phyloP scores from a whole-genome alignment of 108 stramenopile species.

The Cyclostephanos tholiformis region DNA sequence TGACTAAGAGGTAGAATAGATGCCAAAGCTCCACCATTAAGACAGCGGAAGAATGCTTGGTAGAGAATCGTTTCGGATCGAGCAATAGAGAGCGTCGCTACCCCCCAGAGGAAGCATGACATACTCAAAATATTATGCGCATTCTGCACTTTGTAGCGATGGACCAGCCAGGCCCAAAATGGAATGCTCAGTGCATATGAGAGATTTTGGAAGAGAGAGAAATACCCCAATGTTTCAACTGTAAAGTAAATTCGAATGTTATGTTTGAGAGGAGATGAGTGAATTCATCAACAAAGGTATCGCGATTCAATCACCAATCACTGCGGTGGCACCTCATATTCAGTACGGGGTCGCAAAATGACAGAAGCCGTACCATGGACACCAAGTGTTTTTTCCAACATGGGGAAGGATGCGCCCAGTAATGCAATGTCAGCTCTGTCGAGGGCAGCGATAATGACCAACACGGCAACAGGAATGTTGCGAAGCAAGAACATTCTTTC shows the following conservation, averaged over 20 bases:
- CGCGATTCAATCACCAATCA: neutral
- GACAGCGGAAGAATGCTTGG: slow-evolving; percentile 45
- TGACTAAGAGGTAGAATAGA: slow-evolving; percentile 62
- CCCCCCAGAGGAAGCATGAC: slow-evolving; percentile 55
- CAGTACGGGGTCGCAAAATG: no score
- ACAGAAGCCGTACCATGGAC: no score
- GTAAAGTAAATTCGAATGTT: neutral
- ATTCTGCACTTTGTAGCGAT: slow-evolving; percentile 29
- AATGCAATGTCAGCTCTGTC: slow-evolving; percentile 59
- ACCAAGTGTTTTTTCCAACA: slow-evolving; percentile 44
- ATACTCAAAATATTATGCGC: slow-evolving; percentile 30
- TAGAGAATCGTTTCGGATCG: slow-evolving; percentile 21
- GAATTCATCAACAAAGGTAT: slow-evolving; percentile 32
- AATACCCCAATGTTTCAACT: slow-evolving; percentile 33
- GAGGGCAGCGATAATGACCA: slow-evolving; percentile 52
- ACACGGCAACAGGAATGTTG: slow-evolving; percentile 33
- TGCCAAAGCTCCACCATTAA: slow-evolving; percentile 52
- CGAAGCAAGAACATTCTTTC: neutral
- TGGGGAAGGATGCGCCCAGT: slow-evolving; percentile 49
- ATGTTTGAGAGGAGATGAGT: neutral
- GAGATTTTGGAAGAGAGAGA: slow-evolving; percentile 56
- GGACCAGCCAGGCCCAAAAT: slow-evolving; percentile 54
- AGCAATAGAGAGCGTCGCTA: slow-evolving; percentile 53
- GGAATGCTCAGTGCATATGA: slow-evolving; percentile 56
- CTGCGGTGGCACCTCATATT: neutral